A percentile compares a stretch with the other conserved stretches of the same genome.
These are phyloP conservation scores for Fusarium sp. DNA, from an alignment of 2,329 filamentous ascomycete genomes.

Conservation along the genomic window DNA sequence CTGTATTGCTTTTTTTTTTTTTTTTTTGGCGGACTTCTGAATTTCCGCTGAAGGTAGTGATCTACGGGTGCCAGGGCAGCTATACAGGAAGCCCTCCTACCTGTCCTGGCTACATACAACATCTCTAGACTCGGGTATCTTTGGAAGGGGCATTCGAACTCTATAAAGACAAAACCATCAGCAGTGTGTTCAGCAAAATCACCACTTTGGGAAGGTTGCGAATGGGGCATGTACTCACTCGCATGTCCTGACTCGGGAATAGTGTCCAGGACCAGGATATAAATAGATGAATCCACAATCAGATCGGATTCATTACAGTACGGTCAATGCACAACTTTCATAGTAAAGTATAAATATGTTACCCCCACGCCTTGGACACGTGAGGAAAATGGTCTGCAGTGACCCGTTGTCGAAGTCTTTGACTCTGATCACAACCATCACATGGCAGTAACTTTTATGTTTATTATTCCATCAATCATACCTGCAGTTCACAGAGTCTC, in stretches of 20 bases:
- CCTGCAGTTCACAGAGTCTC: background rate
- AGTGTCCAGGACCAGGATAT: background rate
- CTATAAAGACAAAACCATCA: background rate
- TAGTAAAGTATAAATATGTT: background rate
- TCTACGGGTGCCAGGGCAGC: background rate
- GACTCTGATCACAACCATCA: slow-evolving; percentile 23
- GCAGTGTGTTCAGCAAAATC: background rate
- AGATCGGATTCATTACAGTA: background rate
- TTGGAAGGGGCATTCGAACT: background rate
- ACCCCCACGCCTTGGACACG: slow-evolving; percentile 39
- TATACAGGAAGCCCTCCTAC: background rate
- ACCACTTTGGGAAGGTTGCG: background rate
- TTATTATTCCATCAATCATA: slow-evolving; percentile 14
- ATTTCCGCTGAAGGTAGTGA: background rate
- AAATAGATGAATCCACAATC: background rate
- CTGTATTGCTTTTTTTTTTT: background rate
- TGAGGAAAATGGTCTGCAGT: slow-evolving; percentile 41
- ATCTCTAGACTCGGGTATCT: too few relatives aligned
- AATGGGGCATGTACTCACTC: background rate
- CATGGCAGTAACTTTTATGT: background rate
- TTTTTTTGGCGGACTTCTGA: background rate
- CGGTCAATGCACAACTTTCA: background rate
- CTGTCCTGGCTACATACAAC: background rate
- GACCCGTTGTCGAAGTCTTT: slow-evolving; percentile 21
- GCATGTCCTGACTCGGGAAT: background rate